Evolutionary conservation across 768 basidiomycete genomes (phyloP).

Genomic region (Tylopilus plumbeoviolaceoides): DNA sequence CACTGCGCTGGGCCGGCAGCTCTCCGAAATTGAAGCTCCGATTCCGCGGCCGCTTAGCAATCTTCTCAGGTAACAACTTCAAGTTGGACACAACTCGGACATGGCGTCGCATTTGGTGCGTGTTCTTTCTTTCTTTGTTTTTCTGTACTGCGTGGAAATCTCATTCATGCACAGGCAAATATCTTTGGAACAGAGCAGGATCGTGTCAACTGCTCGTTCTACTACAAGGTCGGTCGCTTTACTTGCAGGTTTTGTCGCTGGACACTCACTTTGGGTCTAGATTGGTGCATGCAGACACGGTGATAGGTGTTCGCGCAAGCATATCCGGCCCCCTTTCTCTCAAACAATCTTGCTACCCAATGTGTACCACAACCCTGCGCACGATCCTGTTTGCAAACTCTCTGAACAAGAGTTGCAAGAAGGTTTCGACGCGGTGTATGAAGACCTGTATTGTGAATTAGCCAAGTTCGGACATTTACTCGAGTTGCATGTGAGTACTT

Average conservation of each 20-base stretch:
- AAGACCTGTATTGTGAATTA: conserved; percentile 93
- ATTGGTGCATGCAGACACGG: conserved; percentile 99
- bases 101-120: conserved; percentile 76
- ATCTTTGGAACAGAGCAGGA: conserved; percentile 95
- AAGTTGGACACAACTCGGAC: background rate
- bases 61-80: conserved; percentile 5
- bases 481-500: conserved; percentile 79
- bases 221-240: conserved; percentile 72
- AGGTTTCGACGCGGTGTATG: conserved; percentile 90
- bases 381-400: conserved; percentile 86
- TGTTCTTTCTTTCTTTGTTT: background rate
- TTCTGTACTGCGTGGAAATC: background rate
- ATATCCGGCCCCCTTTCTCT: conserved; percentile 96
- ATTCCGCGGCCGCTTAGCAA: conserved; percentile 15
- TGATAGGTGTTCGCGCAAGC: conserved; percentile 96
- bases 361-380: conserved; percentile 97
- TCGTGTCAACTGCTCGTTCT: conserved; percentile 98
- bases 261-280: conserved; percentile 35
- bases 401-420: conserved; percentile 86
- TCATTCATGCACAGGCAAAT: conserved; percentile 57
- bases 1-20: background rate
- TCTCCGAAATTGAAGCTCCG: conserved; percentile 18
- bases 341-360: conserved; percentile 96
- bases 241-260: background rate
- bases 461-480: conserved; percentile 93